A percentile compares a stretch with the other conserved stretches of the same genome.
These are phyloP conservation scores for Epichloe festucae DNA, from an alignment of 2,329 filamentous ascomycete genomes.

Conservation along the genomic window DNA sequence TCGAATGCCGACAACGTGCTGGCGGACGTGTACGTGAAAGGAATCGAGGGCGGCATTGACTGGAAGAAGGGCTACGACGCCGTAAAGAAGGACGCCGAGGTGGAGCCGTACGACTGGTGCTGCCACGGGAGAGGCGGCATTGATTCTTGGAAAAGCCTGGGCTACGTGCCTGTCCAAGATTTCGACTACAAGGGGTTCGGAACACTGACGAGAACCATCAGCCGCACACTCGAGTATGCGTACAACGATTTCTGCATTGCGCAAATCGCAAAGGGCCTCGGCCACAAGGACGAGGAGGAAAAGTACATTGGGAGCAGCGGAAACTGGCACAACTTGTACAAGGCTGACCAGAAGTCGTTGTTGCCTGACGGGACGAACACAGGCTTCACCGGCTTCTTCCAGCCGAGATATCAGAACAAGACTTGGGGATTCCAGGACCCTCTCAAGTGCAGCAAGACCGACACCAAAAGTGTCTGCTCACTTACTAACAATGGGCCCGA, in stretches of 20 bases:
- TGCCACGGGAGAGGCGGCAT: constrained; percentile 59
- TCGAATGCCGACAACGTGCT: constrained; percentile 61
- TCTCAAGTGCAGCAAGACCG: constrained; percentile 43
- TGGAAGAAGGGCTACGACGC: constrained; percentile 60
- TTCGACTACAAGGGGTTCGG: constrained; percentile 55
- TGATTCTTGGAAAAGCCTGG: constrained; percentile 55
- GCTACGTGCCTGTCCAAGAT: constrained; percentile 60
- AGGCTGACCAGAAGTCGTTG: constrained; percentile 40
- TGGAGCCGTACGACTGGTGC: constrained; percentile 57
- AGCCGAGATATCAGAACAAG: constrained; percentile 52
- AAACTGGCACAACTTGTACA: constrained; percentile 59
- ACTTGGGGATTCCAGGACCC: constrained; percentile 60
- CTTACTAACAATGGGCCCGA: constrained; percentile 49
- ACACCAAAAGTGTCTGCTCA: constrained; percentile 44
- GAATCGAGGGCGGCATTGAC: constrained; percentile 44
- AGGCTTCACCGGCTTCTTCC: constrained; percentile 57
- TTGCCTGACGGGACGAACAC: constrained; percentile 44
- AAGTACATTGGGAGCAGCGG: constrained; percentile 46
- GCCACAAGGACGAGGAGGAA: constrained; percentile 38
- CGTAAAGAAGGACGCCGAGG: constrained; percentile 58
- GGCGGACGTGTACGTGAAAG: constrained; percentile 55
- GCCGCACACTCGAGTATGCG: constrained; percentile 62
- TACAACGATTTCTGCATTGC: constrained; percentile 65
- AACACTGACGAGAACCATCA: constrained; percentile 56
- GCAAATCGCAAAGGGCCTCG: constrained; percentile 45